These are phyloP conservation scores for Galerina marginata DNA, from an alignment of 768 basidiomycete species.

Conservation along the genomic window DNA sequence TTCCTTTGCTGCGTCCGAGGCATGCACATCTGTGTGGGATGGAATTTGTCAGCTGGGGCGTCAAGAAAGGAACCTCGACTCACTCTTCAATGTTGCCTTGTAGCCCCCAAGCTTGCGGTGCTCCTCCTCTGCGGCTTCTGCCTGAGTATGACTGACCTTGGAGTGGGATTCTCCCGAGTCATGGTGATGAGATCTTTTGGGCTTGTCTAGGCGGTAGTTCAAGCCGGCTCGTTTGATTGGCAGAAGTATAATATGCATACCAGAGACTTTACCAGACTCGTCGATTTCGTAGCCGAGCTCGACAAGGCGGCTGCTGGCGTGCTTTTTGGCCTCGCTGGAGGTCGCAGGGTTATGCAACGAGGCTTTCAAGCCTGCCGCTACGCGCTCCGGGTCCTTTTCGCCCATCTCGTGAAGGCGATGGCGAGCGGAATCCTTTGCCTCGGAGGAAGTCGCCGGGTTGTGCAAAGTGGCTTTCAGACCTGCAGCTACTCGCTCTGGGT, in stretches of 20 bases:
- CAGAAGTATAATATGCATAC: not conserved
- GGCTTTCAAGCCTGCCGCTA: slow-evolving; percentile 60
- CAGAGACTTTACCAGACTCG: not conserved
- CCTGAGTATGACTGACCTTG: not conserved
- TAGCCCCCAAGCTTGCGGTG: slow-evolving; percentile 32
- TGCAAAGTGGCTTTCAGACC: slow-evolving; percentile 64
- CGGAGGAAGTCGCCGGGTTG: slow-evolving; percentile 47
- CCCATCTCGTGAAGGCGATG: too few relatives aligned
- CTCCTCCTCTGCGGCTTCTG: slow-evolving; percentile 4
- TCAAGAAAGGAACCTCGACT: not conserved
- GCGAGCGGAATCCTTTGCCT: too few relatives aligned
- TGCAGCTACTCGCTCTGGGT: slow-evolving; percentile 39
- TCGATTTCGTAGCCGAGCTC: slow-evolving; percentile 10
- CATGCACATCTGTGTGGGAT: slow-evolving; percentile 22
- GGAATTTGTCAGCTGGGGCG: not conserved
- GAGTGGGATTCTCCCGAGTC: too few relatives aligned
- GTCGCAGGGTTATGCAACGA: slow-evolving; percentile 61
- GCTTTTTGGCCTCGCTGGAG: slow-evolving; percentile 53
- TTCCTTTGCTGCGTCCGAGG: slow-evolving; percentile 27
- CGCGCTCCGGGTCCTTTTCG: slow-evolving; percentile 30
- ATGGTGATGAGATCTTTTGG: not conserved
- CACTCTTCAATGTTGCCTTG: slow-evolving; percentile 36
- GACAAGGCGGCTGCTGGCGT: slow-evolving; percentile 46
- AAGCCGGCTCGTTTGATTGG: not conserved
- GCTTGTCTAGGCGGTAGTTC: not conserved